Percentiles rank a stretch among this genome's conserved stretches.
These are phyloP conservation scores for Podaxis sp. DNA, from an alignment of 768 basidiomycete species.

Conservation along the genomic window DNA sequence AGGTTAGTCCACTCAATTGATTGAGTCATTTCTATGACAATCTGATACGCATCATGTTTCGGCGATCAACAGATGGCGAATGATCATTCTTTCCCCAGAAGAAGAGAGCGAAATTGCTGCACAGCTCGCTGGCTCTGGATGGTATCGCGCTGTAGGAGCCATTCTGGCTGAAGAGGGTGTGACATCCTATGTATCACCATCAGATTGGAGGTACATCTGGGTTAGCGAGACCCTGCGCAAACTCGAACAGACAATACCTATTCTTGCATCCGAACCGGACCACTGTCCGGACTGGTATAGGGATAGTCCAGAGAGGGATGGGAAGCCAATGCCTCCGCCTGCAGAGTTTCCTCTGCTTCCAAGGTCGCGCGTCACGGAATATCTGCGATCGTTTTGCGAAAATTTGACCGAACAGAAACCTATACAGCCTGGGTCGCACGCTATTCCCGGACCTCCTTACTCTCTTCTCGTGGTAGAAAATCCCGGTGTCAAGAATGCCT, in stretches of 20 bases:
- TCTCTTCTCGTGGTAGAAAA: slow-evolving; percentile 86
- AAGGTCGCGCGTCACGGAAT: slow-evolving; percentile 73
- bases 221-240: slow-evolving; percentile 72
- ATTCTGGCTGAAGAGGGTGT: slow-evolving; percentile 67
- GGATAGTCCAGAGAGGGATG: slow-evolving; percentile 36
- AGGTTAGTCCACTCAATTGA: slow-evolving; percentile 42
- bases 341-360: slow-evolving; percentile 79
- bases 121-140: slow-evolving; percentile 78
- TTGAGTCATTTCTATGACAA: slow-evolving; percentile 6
- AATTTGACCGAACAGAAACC: slow-evolving; percentile 40
- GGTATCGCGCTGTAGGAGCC: slow-evolving; percentile 79
- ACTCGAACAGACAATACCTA: slow-evolving; percentile 72
- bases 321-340: slow-evolving; percentile 72
- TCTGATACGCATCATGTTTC: not conserved
- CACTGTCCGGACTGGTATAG: slow-evolving; percentile 50
- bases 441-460: slow-evolving; percentile 80
- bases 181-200: slow-evolving; percentile 58
- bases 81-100: slow-evolving; percentile 87
- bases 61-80: slow-evolving; percentile 58
- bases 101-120: slow-evolving; percentile 89
- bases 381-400: slow-evolving; percentile 55
- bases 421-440: slow-evolving; percentile 41
- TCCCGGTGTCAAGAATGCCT: slow-evolving; percentile 82
- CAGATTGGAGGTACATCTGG: slow-evolving; percentile 92
- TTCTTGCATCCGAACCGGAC: slow-evolving; percentile 56